Base-by-base conservation (phyloP, 2,329 filamentous ascomycete species). In the Ophiostoma himal-ulmi region DNA sequence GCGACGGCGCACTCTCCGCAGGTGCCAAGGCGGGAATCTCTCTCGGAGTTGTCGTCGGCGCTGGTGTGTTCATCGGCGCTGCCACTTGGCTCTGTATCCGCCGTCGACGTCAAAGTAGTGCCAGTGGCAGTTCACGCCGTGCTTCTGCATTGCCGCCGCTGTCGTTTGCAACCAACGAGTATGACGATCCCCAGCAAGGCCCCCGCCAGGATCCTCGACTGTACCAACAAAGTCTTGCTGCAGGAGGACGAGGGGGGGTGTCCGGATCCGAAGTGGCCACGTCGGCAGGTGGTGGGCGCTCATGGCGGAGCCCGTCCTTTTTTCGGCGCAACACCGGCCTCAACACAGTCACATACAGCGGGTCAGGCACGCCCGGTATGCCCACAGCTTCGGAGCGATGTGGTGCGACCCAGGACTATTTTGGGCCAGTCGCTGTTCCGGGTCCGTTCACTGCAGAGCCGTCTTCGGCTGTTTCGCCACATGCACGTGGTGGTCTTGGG, bases 11-110 rank as follows among this genome's bases (percentile, higher is more conserved):
- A 2, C 75, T 87, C 6, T 83, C 83, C 1, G 76, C 80, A 0
- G 85, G 83, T 0, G 85, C 84, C 2, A 86, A 84, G 74, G 85
- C 83, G 0, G 86, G 86, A 2, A 83, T 89, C n/a, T 85, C 83
- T 6, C 79, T 84, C 0, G 86, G 85, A 22, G 81, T 84, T 3
- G 80, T 83, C 1, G 76, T 84, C 0, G 83, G 78, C 37, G 80
- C 78, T 1, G 78, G 80, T 3, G 64, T 81, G 6, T 57, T 85
- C 17, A 77, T 85, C 52, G 83, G 80, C 3, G 75, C 75, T 3
- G 72, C 82, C 20, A 79, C 81, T 0, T 88, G 83, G 82, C 78
- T 84, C 71, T 85, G 82, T 34, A 75, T 80, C 8, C 79, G 81
- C 36, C 70, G 70, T 34, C 67, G 67, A 52, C 68, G 36, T 22